Evolutionary conservation across 2,329 filamentous ascomycete species (phyloP).

Genomic region (Polytolypa hystricis): DNA sequence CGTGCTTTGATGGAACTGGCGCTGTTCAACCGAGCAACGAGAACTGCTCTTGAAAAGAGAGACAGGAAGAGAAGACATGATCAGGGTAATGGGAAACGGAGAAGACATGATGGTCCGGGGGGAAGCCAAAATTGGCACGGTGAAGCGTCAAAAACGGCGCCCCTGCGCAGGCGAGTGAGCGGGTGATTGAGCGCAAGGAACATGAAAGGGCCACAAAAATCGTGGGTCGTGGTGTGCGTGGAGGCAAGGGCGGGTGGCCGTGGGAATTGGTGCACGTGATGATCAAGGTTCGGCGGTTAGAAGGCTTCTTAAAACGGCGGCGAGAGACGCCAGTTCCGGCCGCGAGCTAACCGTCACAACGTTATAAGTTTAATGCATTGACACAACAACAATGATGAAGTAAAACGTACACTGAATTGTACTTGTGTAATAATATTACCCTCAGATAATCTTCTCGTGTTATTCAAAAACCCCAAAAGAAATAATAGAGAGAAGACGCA

Average conservation of each 20-base stretch:
- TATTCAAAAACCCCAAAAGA: too few relatives aligned
- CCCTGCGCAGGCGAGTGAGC: background rate
- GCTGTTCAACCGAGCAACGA: background rate
- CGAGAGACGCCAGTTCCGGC: constrained; percentile 12
- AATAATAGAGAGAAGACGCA: too few relatives aligned
- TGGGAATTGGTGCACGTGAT: constrained; percentile 10
- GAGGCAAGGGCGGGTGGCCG: constrained; percentile 6
- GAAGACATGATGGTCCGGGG: constrained; percentile 6
- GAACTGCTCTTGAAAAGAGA: background rate
- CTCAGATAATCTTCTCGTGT: too few relatives aligned
- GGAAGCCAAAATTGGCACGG: constrained; percentile 3
- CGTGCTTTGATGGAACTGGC: background rate
- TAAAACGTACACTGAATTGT: too few relatives aligned
- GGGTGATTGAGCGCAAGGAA: background rate
- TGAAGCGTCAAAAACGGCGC: constrained; percentile 5
- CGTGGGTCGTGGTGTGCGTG: constrained; percentile 1
- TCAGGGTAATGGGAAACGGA: background rate
- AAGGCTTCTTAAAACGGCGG: constrained; percentile 13
- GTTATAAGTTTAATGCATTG: too few relatives aligned
- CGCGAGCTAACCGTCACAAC: constrained; percentile 15
- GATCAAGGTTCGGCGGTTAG: constrained; percentile 13
- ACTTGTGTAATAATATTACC: too few relatives aligned
- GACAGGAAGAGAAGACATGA: background rate
- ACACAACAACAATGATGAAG: too few relatives aligned
- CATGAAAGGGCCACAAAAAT: constrained; percentile 2